phyloP scores from a whole-genome alignment of 176 grass and related monocot species.

The Poa annua region DNA sequence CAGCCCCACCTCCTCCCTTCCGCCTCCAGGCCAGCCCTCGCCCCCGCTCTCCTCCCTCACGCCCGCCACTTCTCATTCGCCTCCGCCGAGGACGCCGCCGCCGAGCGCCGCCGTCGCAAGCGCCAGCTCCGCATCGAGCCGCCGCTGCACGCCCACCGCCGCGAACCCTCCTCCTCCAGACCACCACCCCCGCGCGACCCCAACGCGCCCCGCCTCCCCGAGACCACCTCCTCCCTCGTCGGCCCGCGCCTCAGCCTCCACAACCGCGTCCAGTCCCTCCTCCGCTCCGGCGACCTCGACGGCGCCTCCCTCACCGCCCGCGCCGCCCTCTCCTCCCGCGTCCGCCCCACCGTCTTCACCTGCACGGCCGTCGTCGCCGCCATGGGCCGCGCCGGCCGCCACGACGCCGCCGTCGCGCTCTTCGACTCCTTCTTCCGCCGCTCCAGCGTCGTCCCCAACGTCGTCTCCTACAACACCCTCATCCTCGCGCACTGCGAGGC shows the following conservation, averaged over 20 bases:
- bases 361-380: slow-evolving; percentile 71
- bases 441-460: slow-evolving; percentile 54
- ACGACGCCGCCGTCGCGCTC: slow-evolving; percentile 45
- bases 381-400: slow-evolving; percentile 47
- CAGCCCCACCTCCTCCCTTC: neutral
- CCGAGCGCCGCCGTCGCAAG: slow-evolving; percentile 62
- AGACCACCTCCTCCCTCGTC: slow-evolving; percentile 53
- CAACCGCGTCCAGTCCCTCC: slow-evolving; percentile 58
- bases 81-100: slow-evolving; percentile 47
- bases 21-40: neutral
- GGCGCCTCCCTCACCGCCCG: slow-evolving; percentile 40
- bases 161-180: slow-evolving; percentile 4
- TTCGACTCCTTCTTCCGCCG: slow-evolving; percentile 61
- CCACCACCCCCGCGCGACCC: slow-evolving; percentile 37
- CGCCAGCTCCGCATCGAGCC: slow-evolving; percentile 69
- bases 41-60: neutral
- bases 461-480: slow-evolving; percentile 70
- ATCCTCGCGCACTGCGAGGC: slow-evolving; percentile 56
- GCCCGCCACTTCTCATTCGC: slow-evolving; percentile 21
- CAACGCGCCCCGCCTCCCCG: slow-evolving; percentile 47
- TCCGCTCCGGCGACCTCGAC: slow-evolving; percentile 59
- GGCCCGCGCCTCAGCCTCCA: slow-evolving; percentile 59
- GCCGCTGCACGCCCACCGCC: slow-evolving; percentile 56
- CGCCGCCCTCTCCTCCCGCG: slow-evolving; percentile 31
- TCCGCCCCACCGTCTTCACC: slow-evolving; percentile 80